Conservation (phyloP, 2,329 filamentous ascomycete species). For the Aspergillus spinulosporus region DNA sequence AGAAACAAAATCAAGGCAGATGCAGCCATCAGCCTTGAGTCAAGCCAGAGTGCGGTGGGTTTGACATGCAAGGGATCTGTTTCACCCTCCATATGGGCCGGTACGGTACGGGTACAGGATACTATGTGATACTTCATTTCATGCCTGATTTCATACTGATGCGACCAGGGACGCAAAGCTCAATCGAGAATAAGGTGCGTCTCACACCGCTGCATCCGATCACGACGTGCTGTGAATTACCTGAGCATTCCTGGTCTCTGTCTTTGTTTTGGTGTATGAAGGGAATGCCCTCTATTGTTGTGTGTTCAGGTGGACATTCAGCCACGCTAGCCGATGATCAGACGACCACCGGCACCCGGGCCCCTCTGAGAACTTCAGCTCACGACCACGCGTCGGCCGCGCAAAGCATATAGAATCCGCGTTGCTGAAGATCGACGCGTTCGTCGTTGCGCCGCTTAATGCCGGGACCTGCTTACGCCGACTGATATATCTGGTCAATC, state of each 20-base stretch:
- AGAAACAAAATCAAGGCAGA: constrained; percentile 11
- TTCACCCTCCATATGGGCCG: background rate
- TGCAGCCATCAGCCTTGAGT: background rate
- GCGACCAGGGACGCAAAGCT: background rate
- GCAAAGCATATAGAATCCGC: background rate
- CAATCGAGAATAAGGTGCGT: background rate
- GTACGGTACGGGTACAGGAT: too few relatives aligned
- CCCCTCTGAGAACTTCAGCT: background rate
- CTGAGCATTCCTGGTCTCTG: background rate
- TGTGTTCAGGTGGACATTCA: background rate
- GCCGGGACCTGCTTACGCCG: background rate
- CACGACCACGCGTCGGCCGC: background rate
- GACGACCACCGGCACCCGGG: background rate
- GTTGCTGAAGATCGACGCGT: background rate
- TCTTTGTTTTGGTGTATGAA: background rate
- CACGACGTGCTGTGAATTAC: background rate
- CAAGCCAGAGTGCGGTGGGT: background rate
- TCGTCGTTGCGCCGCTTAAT: background rate
- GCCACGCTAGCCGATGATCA: background rate
- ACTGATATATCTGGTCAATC: background rate
- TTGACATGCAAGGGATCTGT: background rate
- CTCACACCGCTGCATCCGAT: background rate
- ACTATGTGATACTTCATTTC: too few relatives aligned
- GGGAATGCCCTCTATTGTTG: too few relatives aligned
- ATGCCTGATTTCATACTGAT: background rate